A percentile compares a stretch with the other conserved stretches of the same genome.
phyloP scores from a whole-genome alignment of 1,284 basidiomycete genomes.

The Papiliotrema terrestris region DNA sequence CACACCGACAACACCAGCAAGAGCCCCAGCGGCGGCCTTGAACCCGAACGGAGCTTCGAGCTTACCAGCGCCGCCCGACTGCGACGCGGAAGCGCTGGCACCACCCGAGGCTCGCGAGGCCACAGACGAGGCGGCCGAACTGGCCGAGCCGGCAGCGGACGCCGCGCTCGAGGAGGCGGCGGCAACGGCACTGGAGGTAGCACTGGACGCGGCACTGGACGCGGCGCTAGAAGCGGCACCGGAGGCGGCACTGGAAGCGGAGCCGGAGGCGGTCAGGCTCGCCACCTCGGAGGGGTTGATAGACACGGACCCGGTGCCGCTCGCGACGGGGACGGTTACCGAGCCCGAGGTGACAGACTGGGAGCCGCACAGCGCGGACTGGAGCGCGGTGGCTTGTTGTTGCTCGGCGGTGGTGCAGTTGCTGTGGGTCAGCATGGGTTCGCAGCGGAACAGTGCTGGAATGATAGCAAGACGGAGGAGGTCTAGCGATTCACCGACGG shows the following conservation, averaged over 20 bases:
- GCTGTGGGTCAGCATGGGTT: conserved; percentile 6
- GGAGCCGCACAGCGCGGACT: conserved; percentile 23
- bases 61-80: conserved; percentile 8
- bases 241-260: conserved; percentile 1
- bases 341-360: conserved; percentile 13
- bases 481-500: too few species aligned
- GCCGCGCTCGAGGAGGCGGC: conserved; percentile 8
- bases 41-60: conserved; percentile 2
- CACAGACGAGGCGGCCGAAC: conserved; percentile 3
- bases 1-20: conserved; percentile 18
- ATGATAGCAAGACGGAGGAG: too few species aligned
- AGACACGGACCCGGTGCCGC: conserved; percentile 15
- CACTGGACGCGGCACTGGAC: conserved; percentile 2
- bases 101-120: neutral
- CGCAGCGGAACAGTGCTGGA: neutral
- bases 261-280: neutral
- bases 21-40: conserved; percentile 7
- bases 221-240: neutral
- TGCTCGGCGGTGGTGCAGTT: conserved; percentile 37
- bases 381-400: conserved; percentile 22
- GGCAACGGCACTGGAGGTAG: conserved; percentile 4
- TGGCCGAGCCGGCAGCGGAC: conserved; percentile 8
- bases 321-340: conserved; percentile 16
- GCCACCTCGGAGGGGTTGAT: conserved; percentile 15
- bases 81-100: neutral